Conservation (phyloP, 2,329 filamentous ascomycete species). For the Metarhizium brunneum region DNA sequence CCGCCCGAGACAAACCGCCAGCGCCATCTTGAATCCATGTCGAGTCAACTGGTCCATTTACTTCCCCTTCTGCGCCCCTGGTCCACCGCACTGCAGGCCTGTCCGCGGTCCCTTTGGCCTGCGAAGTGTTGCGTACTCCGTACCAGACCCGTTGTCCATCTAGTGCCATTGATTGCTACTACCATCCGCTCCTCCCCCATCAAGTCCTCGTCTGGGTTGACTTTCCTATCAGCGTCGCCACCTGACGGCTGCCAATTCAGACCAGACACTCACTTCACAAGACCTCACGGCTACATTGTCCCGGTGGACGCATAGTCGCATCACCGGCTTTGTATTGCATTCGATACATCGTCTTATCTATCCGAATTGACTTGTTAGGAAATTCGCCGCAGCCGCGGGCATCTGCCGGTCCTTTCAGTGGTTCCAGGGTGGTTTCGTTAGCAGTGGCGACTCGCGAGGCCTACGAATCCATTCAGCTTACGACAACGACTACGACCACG, state of each 20-base stretch:
- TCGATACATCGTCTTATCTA: neutral
- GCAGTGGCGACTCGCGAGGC: conserved; percentile 6
- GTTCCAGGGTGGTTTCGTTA: neutral
- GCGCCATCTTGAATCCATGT: too few relatives aligned
- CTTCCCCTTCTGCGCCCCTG: neutral
- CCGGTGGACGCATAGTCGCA: neutral
- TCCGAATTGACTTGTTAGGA: neutral
- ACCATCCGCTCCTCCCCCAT: neutral
- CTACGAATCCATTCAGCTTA: conserved; percentile 9
- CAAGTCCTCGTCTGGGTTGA: neutral
- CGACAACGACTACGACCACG: conserved; percentile 7
- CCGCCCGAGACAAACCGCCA: neutral
- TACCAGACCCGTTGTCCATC: neutral
- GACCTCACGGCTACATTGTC: neutral
- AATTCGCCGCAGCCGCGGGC: conserved; percentile 5
- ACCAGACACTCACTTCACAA: neutral
- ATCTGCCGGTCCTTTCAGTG: conserved; percentile 1
- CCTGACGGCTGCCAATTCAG: neutral
- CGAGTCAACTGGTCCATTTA: too few relatives aligned
- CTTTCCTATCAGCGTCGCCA: conserved; percentile 3
- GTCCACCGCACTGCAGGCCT: neutral
- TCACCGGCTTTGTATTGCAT: neutral
- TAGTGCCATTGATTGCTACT: neutral
- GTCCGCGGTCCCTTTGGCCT: neutral
- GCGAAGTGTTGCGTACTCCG: too few relatives aligned